Base-by-base conservation (phyloP, 495 filamentous ascomycete genomes). In the Aspergillus coremiiformis region DNA sequence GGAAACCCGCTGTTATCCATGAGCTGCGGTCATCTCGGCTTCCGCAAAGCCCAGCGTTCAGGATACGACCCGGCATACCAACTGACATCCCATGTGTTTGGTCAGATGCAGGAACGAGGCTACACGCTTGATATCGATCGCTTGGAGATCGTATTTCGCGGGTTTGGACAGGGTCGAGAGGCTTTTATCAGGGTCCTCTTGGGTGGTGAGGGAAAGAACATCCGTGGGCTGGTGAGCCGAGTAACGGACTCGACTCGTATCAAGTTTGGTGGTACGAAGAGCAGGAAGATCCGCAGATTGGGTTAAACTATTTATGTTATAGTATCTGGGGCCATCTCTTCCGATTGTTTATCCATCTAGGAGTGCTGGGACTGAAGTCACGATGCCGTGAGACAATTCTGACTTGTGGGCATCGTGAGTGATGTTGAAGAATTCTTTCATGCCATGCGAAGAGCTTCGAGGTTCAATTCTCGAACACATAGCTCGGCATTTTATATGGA, bases 181-280 rank as follows among this genome's bases (percentile, higher is more conserved):
- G 93, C 92, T 9, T 87, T 89, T 39, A 83, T 78, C 23, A 97
- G 96, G 78, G 87, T 90, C 0, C 66, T 98, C 27, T 62, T 98
- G 59, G 90, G 94, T 15, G 83, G 72, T 37, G 92, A 97, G 66
- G 93, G 93, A 45, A 82, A 78, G 63, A 60, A 71, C 56, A 57
- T 98, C 42, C 81, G 89, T 54, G 69, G 72, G 14, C 79, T 83
- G 71, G 81, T 97, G 53, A 71, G 75, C 45, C 81, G 81, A 59
- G 87, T 97, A 32, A 78, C 84, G 20, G 93, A 98, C 75, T 69
- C 78, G 29, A 95, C 90, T 42, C 84, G 87, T 61, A 64, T 97
- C 63, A 98, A 97, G 72, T 95, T 96, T 73, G 93, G 94, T 71
- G 94, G 93, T 62, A 90, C 89, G 53, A 86, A 91, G 67, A 89